phyloP scores from a whole-genome alignment of 495 filamentous ascomycete genomes.

The Penicillium soppii region DNA sequence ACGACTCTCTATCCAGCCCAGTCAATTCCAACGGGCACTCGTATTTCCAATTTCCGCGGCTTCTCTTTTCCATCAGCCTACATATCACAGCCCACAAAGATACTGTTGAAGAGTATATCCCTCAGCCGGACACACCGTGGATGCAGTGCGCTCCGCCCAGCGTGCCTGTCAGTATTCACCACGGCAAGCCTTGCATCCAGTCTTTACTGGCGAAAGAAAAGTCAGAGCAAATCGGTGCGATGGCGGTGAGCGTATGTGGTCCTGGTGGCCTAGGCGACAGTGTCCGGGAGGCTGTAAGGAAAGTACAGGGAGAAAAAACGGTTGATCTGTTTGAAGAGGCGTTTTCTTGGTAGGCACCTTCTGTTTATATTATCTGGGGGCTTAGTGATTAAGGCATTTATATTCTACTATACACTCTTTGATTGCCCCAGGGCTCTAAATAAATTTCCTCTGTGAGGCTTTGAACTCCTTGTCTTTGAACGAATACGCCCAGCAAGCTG shows the following conservation, averaged over 20 bases:
- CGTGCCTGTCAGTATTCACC: conserved; percentile 29
- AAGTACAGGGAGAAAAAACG: conserved; percentile 33
- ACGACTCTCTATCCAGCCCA: conserved; percentile 27
- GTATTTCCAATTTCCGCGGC: conserved; percentile 30
- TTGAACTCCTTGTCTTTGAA: background rate
- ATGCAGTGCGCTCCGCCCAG: conserved; percentile 24
- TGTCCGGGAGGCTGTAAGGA: conserved; percentile 38
- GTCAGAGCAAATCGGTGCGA: conserved; percentile 38
- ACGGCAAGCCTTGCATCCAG: conserved; percentile 35
- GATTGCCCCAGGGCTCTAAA: background rate
- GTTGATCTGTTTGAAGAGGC: conserved; percentile 45
- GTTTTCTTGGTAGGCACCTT: conserved; percentile 41
- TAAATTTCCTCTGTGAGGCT: conserved; percentile 4
- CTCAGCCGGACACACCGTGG: conserved; percentile 31
- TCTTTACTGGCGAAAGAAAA: conserved; percentile 36
- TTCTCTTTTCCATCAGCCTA: conserved; percentile 37
- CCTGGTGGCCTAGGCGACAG: conserved; percentile 45
- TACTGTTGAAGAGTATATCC: conserved; percentile 27
- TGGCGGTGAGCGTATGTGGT: conserved; percentile 48
- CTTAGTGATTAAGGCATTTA: background rate
- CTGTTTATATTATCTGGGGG: background rate
- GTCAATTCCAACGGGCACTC: conserved; percentile 24
- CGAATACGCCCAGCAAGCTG: too few relatives aligned
- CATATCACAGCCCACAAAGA: conserved; percentile 31
- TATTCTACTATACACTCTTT: background rate